A percentile compares a stretch with the other conserved stretches of the same genome.
These are phyloP conservation scores for Talaromyces trachyspermus DNA, from an alignment of 495 filamentous ascomycete species.

Conservation along the genomic window DNA sequence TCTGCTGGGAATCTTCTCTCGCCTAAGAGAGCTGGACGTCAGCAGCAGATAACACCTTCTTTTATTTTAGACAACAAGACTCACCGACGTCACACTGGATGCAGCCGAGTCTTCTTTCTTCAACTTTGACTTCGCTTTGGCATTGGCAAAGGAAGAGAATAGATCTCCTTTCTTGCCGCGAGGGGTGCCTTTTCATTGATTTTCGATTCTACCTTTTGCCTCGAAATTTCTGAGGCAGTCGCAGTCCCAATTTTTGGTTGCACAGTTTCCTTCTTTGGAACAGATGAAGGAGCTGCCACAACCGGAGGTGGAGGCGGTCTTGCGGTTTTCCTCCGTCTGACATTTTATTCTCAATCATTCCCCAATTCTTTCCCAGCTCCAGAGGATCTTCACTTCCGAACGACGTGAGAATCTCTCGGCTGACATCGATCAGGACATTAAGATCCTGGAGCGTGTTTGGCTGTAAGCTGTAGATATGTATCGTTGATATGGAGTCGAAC, in stretches of 20 bases:
- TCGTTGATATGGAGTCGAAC: conserved; percentile 62
- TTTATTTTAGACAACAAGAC: too few species aligned
- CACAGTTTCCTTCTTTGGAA: conserved; percentile 16
- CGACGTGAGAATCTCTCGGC: conserved; percentile 48
- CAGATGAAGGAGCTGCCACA: conserved; percentile 14
- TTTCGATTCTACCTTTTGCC: not conserved
- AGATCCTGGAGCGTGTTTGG: conserved; percentile 67
- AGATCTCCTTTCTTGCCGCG: conserved; percentile 54
- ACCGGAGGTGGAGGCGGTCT: conserved; percentile 22
- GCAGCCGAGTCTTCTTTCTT: conserved; percentile 37
- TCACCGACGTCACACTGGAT: conserved; percentile 31
- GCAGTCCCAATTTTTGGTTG: not conserved
- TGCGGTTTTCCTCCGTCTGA: conserved; percentile 23
- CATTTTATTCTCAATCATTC: conserved; percentile 61
- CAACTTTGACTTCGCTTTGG: conserved; percentile 61
- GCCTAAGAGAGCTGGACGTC: not conserved
- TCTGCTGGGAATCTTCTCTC: not conserved
- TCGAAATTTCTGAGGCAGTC: conserved; percentile 1
- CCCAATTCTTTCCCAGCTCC: conserved; percentile 52
- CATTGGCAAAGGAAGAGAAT: conserved; percentile 79
- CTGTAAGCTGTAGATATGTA: conserved; percentile 84
- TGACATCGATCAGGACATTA: conserved; percentile 62
- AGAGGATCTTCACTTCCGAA: conserved; percentile 55
- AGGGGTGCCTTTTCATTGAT: conserved; percentile 1
- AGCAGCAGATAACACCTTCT: not conserved